Conservation (phyloP, 495 filamentous ascomycete genomes). For the Corynascus novoguineensis region DNA sequence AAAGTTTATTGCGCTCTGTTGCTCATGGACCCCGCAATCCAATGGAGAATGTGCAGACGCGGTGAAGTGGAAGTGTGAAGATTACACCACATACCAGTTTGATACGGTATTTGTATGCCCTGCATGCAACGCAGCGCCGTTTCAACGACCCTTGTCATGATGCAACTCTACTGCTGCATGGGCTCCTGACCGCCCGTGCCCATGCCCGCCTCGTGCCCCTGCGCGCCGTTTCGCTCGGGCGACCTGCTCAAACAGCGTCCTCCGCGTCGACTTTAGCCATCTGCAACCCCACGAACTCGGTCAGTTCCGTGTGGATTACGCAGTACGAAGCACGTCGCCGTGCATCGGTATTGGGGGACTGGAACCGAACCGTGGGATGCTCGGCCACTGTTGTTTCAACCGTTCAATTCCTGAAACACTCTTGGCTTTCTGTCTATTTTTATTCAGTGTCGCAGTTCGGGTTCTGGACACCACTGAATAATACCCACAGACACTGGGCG, state of each 20-base stretch:
- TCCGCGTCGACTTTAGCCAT: conserved; percentile 1
- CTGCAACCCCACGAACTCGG: conserved; percentile 8
- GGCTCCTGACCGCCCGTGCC: background rate
- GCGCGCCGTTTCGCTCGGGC: conserved; percentile 2
- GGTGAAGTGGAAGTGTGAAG: no score
- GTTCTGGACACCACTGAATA: no score
- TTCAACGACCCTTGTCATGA: no score
- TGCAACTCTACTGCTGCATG: background rate
- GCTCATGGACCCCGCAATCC: no score
- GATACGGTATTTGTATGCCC: no score
- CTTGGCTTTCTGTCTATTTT: conserved; percentile 2
- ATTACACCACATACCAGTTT: no score
- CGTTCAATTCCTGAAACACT: background rate
- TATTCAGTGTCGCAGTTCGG: no score
- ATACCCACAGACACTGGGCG: no score
- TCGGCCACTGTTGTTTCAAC: background rate
- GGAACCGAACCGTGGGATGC: background rate
- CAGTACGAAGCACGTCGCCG: background rate
- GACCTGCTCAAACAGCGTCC: conserved; percentile 7
- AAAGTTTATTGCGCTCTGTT: no score
- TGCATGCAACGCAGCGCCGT: no score
- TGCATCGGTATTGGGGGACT: no score
- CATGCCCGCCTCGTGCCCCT: background rate
- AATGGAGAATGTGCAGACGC: no score
- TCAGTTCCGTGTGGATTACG: background rate